Conservation (phyloP, 768 basidiomycete species). For the Exidia glandulosa region DNA sequence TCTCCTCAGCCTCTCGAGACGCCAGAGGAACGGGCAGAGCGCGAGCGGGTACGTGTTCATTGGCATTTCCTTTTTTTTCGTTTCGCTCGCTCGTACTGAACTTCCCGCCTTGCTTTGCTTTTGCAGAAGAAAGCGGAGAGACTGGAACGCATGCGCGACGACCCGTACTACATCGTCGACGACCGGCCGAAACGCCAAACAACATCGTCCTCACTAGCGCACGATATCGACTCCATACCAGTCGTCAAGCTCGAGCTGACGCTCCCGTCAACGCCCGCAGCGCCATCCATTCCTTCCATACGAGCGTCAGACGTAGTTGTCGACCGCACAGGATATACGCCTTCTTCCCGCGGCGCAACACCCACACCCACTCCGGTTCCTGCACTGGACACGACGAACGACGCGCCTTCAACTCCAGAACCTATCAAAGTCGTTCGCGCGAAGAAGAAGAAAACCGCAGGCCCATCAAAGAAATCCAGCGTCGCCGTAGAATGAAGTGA, state of each 20-base stretch:
- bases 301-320: neutral
- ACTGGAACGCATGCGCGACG: conserved; percentile 64
- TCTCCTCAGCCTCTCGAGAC: conserved; percentile 33
- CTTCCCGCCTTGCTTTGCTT: neutral
- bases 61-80: neutral
- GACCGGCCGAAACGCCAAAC: conserved; percentile 31
- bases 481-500: no score
- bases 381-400: conserved; percentile 43
- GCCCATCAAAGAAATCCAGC: no score
- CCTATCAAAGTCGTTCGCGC: conserved; percentile 65
- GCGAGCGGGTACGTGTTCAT: conserved; percentile 57
- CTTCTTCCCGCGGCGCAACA: neutral
- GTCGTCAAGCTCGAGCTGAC: conserved; percentile 61
- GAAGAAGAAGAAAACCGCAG: conserved; percentile 48
- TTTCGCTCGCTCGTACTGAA: neutral
- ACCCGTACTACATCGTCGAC: conserved; percentile 86
- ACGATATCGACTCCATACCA: conserved; percentile 86
- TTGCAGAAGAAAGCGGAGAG: conserved; percentile 64
- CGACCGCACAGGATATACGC: conserved; percentile 7
- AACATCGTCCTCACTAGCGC: conserved; percentile 13
- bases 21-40: conserved; percentile 45
- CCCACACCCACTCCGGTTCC: conserved; percentile 10
- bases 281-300: conserved; percentile 2
- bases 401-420: conserved; percentile 43
- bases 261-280: conserved; percentile 3